Percentiles rank a stretch among this genome's conserved stretches.
Conservation (phyloP, 1,284 basidiomycete genomes). For the Inonotus hispidus region DNA sequence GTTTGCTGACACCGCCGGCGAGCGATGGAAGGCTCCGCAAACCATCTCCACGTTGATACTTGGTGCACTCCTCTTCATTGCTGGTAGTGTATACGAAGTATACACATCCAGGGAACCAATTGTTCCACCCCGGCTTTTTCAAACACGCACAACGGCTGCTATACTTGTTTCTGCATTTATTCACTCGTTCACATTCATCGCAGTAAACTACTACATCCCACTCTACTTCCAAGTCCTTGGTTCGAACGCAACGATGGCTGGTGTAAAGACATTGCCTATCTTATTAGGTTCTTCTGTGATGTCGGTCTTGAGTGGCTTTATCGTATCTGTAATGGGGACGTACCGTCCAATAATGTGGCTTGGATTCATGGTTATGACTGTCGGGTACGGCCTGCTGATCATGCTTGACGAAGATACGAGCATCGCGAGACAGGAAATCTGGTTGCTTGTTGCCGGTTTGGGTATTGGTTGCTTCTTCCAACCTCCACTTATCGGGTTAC, state of each 20-base stretch:
- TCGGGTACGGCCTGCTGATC: slow-evolving; percentile 33
- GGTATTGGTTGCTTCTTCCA: slow-evolving; percentile 35
- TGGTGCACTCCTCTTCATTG: slow-evolving; percentile 37
- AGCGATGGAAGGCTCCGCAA: slow-evolving; percentile 25
- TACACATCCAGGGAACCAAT: slow-evolving; percentile 46
- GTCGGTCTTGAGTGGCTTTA: slow-evolving; percentile 13
- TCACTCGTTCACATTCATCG: slow-evolving; percentile 38
- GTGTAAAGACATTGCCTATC: slow-evolving; percentile 41
- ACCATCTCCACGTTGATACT: slow-evolving; percentile 46
- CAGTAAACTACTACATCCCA: slow-evolving; percentile 27
- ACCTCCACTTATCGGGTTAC: slow-evolving; percentile 33
- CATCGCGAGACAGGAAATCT: slow-evolving; percentile 29
- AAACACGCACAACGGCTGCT: slow-evolving; percentile 39
- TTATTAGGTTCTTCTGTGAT: slow-evolving; percentile 30
- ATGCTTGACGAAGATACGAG: slow-evolving; percentile 29
- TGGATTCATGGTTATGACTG: slow-evolving; percentile 27
- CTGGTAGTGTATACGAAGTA: slow-evolving; percentile 39
- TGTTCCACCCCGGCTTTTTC: slow-evolving; percentile 45
- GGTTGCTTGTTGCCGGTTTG: slow-evolving; percentile 30
- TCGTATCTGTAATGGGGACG: slow-evolving; percentile 8
- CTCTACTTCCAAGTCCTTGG: slow-evolving; percentile 40
- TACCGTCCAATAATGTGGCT: slow-evolving; percentile 21
- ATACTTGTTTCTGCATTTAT: slow-evolving; percentile 35
- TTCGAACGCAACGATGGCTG: slow-evolving; percentile 37
- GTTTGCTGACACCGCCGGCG: background rate